Evolutionary conservation across 1,139 yeast species (phyloP).

Genomic region (Suhomyces chickasaworum): DNA sequence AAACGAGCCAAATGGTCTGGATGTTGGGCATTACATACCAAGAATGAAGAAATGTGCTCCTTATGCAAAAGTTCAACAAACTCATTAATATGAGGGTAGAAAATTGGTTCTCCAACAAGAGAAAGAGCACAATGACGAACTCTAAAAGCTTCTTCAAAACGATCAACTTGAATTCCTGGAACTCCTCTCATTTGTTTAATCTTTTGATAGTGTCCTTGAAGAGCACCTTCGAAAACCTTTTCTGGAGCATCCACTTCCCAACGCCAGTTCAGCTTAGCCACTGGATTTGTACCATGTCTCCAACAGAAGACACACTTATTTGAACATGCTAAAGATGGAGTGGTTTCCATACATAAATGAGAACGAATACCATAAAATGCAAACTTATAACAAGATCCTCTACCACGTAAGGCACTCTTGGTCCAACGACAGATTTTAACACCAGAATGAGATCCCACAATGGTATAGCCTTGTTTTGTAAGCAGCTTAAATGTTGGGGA

Average conservation of each 20-base stretch:
- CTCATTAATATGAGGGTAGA: slow-evolving; percentile 87
- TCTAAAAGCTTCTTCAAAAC: slow-evolving; percentile 87
- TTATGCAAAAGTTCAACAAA: slow-evolving; percentile 80
- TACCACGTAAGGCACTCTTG: slow-evolving; percentile 87
- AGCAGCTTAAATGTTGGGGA: slow-evolving; percentile 88
- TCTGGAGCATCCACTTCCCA: slow-evolving; percentile 95
- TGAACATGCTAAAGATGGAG: slow-evolving; percentile 91
- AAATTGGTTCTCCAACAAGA: slow-evolving; percentile 91
- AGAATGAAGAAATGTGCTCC: slow-evolving; percentile 76
- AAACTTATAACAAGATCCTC: slow-evolving; percentile 92
- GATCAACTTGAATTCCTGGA: slow-evolving; percentile 87
- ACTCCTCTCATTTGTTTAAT: slow-evolving; percentile 95
- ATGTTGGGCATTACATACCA: slow-evolving; percentile 95
- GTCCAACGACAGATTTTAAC: slow-evolving; percentile 97
- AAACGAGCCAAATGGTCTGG: slow-evolving; percentile 76
- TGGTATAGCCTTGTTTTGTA: slow-evolving; percentile 90
- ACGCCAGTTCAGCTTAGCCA: slow-evolving; percentile 88
- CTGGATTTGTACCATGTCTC: slow-evolving; percentile 98
- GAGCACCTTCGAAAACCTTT: slow-evolving; percentile 78
- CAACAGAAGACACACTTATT: slow-evolving; percentile 96
- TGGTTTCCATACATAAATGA: slow-evolving; percentile 94
- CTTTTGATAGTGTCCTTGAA: slow-evolving; percentile 85
- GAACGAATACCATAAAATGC: slow-evolving; percentile 90
- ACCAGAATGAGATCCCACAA: slow-evolving; percentile 94
- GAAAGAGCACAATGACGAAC: slow-evolving; percentile 92